Base-by-base conservation (phyloP, 306 rosid genomes). In the Arachis hypogaea region DNA sequence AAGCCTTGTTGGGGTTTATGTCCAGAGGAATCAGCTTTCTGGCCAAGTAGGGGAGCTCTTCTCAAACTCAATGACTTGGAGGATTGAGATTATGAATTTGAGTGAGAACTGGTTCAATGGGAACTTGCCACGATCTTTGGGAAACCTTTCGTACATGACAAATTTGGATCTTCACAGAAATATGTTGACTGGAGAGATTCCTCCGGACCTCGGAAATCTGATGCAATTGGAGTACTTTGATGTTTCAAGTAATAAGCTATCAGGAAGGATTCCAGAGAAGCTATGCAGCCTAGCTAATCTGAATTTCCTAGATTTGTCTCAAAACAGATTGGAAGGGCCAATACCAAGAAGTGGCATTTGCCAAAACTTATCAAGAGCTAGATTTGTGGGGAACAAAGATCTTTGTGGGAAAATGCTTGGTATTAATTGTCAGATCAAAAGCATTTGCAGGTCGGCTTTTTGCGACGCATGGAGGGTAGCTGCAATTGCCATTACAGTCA, bases 341-440 rank as follows among this genome's bases (percentile, higher is more conserved):
- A 85, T 94, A 57, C 99, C 99, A 3, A 85, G 69, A 77, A 85
- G 74, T 74, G 99, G 99, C 12, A 77, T 89, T 82, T 95, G 99
- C 90, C 85, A 69, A 80, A 92, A 87, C 63, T 73, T 82, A 71
- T 88, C 98, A 7, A 82, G 76, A 61, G 70, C 51, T 71, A 79
- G 84, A 59, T 60, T 92, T 58, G 77, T 22, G 0, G 97, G 98
- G 68, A 95, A 92, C 80, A 87, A 69, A 44, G 70, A 85, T 30
- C 89, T 94, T 11, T 94, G 99, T 82, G 97, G 96, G 66, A 81
- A 82, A 69, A 79, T 74, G 69, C 69, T 79, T 84, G 92, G 91
- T 67, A 67, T 77, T 30, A 75, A 75, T 64, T 94, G 97, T 80
- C 81, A 82, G 29, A 72, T 58, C 74, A 84, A 80, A 68, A 75